Percentiles rank a stretch among this genome's conserved stretches.
phyloP scores from a whole-genome alignment of 257 asterid species.

The Capsicum chinense region DNA sequence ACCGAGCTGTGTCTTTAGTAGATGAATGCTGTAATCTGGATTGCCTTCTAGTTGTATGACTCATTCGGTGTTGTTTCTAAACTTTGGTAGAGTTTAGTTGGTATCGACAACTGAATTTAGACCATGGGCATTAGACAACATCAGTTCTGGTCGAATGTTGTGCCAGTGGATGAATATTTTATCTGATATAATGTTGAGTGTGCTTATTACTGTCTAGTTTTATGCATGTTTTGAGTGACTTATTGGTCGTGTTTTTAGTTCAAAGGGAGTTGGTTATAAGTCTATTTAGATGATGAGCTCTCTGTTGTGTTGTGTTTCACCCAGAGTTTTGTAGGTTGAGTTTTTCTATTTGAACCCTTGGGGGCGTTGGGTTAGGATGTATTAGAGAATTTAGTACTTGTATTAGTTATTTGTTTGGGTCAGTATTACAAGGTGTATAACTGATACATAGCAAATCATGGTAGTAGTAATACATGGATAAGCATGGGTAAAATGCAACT shows the following conservation, averaged over 20 bases:
- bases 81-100: background rate
- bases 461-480: no score
- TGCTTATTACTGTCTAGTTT: background rate
- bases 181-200: background rate
- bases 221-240: background rate
- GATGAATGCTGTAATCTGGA: slow-evolving; percentile 14
- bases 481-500: no score
- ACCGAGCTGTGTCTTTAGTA: background rate
- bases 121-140: background rate
- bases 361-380: no score
- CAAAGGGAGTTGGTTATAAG: background rate
- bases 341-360: no score
- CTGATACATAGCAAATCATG: no score
- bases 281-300: no score
- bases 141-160: background rate
- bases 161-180: background rate
- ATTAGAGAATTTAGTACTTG: no score
- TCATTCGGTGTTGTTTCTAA: background rate
- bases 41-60: background rate
- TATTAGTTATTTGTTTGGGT: no score
- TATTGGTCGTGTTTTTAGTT: background rate
- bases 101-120: background rate
- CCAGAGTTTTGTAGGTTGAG: no score
- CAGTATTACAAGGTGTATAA: no score
- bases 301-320: no score